Percentiles rank a stretch among this genome's conserved stretches.
Evolutionary conservation across 768 basidiomycete genomes (phyloP).

Genomic region (Melanogaster broomeanus): DNA sequence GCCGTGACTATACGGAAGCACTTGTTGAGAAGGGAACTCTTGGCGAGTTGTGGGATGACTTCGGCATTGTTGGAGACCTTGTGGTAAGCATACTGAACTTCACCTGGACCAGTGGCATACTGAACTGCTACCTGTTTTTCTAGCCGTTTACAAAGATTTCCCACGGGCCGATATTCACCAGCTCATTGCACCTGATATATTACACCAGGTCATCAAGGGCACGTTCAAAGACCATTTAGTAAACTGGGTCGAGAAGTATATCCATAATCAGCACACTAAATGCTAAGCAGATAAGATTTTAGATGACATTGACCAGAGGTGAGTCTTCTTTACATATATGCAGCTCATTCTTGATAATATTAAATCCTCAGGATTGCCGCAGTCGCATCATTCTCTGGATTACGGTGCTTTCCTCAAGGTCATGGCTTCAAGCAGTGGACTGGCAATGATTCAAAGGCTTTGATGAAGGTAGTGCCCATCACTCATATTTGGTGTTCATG

Average conservation of each 20-base stretch:
- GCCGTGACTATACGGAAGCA: neutral
- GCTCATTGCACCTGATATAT: too few relatives aligned
- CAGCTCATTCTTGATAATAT: neutral
- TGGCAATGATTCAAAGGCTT: slow-evolving; percentile 37
- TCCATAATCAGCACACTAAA: neutral
- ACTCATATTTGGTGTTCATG: neutral
- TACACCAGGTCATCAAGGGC: too few relatives aligned
- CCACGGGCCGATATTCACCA: too few relatives aligned
- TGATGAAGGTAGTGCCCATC: slow-evolving; percentile 35
- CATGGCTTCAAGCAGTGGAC: slow-evolving; percentile 38
- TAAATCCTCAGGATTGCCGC: slow-evolving; percentile 24
- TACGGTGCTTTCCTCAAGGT: slow-evolving; percentile 32
- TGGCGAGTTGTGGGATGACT: slow-evolving; percentile 22
- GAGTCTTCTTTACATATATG: neutral
- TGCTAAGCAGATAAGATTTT: slow-evolving; percentile 14
- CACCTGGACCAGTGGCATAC: too few relatives aligned
- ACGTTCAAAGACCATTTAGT: too few relatives aligned
- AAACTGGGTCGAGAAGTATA: neutral
- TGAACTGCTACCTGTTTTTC: too few relatives aligned
- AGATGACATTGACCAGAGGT: slow-evolving; percentile 33
- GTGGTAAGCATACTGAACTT: too few relatives aligned
- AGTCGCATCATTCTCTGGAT: slow-evolving; percentile 26
- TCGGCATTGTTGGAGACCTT: too few relatives aligned
- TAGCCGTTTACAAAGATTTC: too few relatives aligned
- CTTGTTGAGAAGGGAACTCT: neutral